Conservation (phyloP, 768 basidiomycete species). For the Lentinula guzmanii region DNA sequence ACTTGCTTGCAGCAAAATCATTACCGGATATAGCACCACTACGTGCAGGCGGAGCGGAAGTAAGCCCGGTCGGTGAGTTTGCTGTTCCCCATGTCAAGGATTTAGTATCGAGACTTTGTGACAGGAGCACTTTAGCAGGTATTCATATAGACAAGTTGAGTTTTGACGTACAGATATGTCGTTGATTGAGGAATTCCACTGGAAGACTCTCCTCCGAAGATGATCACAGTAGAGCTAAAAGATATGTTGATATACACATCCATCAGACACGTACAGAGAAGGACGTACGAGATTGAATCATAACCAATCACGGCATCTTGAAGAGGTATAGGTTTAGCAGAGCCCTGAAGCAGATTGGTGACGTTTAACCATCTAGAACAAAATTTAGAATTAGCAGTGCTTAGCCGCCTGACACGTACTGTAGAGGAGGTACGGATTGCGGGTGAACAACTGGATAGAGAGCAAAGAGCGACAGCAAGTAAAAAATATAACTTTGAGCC, state of each 20-base stretch:
- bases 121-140: constrained; percentile 7
- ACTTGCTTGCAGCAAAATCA: constrained; percentile 84
- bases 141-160: constrained; percentile 1
- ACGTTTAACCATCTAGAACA: constrained; percentile 60
- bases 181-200: constrained; percentile 55
- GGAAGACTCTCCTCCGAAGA: constrained; percentile 73
- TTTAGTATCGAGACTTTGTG: constrained; percentile 53
- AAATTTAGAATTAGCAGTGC: constrained; percentile 17
- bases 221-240: constrained; percentile 48
- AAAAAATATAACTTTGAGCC: constrained; percentile 22
- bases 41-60: constrained; percentile 49
- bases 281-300: constrained; percentile 32
- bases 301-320: constrained; percentile 70
- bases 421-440: constrained; percentile 47
- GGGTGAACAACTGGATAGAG: not conserved
- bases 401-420: constrained; percentile 22
- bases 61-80: constrained; percentile 41
- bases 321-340: constrained; percentile 52
- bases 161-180: constrained; percentile 56
- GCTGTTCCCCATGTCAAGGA: constrained; percentile 58
- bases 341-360: constrained; percentile 46
- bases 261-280: not conserved
- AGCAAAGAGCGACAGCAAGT: constrained; percentile 19
- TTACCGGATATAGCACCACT: constrained; percentile 58
- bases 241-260: not conserved